Base-by-base conservation (phyloP, 75 land plant genomes). In the Cunninghamia lanceolata region DNA sequence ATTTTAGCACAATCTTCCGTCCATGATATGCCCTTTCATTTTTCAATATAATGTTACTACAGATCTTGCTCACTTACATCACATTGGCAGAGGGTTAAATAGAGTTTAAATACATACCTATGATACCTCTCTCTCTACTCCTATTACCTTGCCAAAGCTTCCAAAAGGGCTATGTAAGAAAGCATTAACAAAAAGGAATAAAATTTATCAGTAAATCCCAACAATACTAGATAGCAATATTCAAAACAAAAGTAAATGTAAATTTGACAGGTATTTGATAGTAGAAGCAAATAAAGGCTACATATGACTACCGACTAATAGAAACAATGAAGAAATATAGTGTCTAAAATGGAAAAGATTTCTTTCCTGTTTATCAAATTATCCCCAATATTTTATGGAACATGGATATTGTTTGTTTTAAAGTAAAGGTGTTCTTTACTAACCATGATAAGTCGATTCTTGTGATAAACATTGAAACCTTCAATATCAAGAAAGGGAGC, bases 151-250 rank as follows among this genome's bases (percentile, higher is more conserved):
- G 84, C 54, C 90, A 87, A 53, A 96, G 94, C 88, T 92, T 96
- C 98, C 98, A 96, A 92, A 94, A 97, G 13, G 97, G 98, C 99
- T 97, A 91, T 47, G 53, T 71, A 32, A 89, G 80, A 84, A 38
- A 82, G 53, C 52, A 83, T 84, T 25, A 63, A 15, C 59, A 11
- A 21, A 87, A 43, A 56, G 19, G 40, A 39, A 1, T 14, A 82
- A 59, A 21, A 43, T 2, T 30, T 28, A 82, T 78, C n/a, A 80
- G 52, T 80, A 43, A 80, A n/a, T n/a, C 30, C n/a, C 34, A 28
- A 28, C 14, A 45, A 45, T 1, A 0, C 25, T 39, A 63, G 68
- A 63, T 7, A 28, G 68, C 21, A 21, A 21, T 1, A 15, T 19
- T 1, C 39, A 77, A 39, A 19, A 77, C 80, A 19, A 77, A 77